Evolutionary conservation across 495 filamentous ascomycete genomes (phyloP), one percentile per base, ranked within the genome.

Genomic region (Penicillium desertorum): DNA sequence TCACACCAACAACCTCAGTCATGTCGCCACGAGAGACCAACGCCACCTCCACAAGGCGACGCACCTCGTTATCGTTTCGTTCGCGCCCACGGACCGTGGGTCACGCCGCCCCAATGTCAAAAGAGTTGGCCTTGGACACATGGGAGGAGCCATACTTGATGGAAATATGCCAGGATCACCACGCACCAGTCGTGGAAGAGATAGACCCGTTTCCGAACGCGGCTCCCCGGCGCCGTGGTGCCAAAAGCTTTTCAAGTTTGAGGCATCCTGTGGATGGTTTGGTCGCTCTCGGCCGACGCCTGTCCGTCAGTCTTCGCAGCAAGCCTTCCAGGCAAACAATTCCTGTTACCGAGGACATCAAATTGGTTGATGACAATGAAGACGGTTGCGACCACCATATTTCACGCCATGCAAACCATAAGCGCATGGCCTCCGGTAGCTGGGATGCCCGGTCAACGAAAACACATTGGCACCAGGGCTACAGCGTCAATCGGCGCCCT

Each of bases 211-310:
- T 75, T 32, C 66, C 71, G 10, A 67, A 70, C 27, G 65, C 68
- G 2, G 61, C 64, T 19, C 72, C 67, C n/a, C 67, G 75, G 14
- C 74, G 71, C 25, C 75, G 74, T 29, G 56, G 61, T 25, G 66
- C 75, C 37, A 78, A 76, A 55, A 79, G 76, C 63, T 81, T 79
- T 61, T 81, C 78, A 14, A 75, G 63, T 22, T 55, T 80, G 32
- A 72, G 73, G 44, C 75, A 79, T 50, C 71, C 75, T 5, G 71
- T 79, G 50, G 75, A 77, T 53, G 76, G 76, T 1, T 56, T 79
- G 45, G 74, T 72, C 32, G 75, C 76, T 9, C 64, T 80, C 11
- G 75, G 74, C 34, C 77, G 76, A 47, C 75, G 77, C 5, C 47
- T 79, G 46, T 80, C 77, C 2, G 72, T 80, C 27, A 76, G 71